Evolutionary conservation across 495 filamentous ascomycete species (phyloP), one percentile per base, ranked within the genome.

Genomic region (Xylaria scruposa): DNA sequence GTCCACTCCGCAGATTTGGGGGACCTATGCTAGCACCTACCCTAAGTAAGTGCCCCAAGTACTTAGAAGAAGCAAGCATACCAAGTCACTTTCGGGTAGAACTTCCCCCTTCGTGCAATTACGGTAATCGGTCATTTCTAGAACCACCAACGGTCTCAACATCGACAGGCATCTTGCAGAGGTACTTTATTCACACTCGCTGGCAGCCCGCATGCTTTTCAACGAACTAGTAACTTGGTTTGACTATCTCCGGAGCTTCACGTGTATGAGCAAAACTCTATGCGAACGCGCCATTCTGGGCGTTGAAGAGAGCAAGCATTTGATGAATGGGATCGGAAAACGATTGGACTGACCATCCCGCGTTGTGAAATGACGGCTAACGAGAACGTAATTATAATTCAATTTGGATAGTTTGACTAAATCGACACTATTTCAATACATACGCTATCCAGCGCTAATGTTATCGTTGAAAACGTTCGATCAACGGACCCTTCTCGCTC

Each of bases 381-480:
- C 31, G 21, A 38, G 24, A 38, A 60, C 58, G 58, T 36, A 60
- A 60, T 36, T n/a, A 60, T 60, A 60, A n/a, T 36, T 19, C 9
- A 60, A 38, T 19, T 60, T 60, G 58, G 17, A n/a, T 19, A 60
- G n/a, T 60, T 38, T 8, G 17, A 60, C 17, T 36, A 40, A 15
- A 36, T n/a, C 17, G 21, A 24, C 49, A 26, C 21, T 0, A 56
- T 42, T 42, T 42, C 13, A 56, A 13, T 54, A 24, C 26, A 26
- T 29, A 56, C 38, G 38, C 60, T 44, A 44, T 63, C 21, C 21
- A 38, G 58, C 19, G 31, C 58, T 5, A 38, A 10, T 38, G 58
- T 17, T 60, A 40, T 33, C 58, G 38, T 38, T 1, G 33, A 62
- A 56, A 15, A 4, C 51, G 15, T 62, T 29, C 38, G 59, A 42